These are phyloP conservation scores for Saccharomyces pastorianus DNA, from an alignment of 1,139 yeast genomes.

Conservation along the genomic window DNA sequence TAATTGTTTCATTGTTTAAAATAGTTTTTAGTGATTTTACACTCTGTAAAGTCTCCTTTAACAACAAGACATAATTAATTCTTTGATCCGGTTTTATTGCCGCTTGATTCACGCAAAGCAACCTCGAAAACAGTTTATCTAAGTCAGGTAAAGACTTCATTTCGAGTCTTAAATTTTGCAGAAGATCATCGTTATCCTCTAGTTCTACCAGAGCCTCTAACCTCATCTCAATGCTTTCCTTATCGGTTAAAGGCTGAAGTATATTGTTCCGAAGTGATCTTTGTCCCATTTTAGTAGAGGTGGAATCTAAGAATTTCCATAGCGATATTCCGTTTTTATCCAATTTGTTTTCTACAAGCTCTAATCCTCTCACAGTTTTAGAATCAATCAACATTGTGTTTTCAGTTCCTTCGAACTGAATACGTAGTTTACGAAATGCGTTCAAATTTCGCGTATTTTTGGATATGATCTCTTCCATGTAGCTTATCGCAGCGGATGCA, in stretches of 20 bases:
- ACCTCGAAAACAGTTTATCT: constrained; percentile 32
- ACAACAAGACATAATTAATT: constrained; percentile 35
- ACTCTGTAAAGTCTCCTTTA: constrained; percentile 31
- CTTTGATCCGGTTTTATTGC: constrained; percentile 31
- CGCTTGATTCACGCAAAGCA: constrained; percentile 23
- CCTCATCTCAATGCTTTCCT: constrained; percentile 31
- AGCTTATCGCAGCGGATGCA: constrained; percentile 32
- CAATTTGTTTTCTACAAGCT: constrained; percentile 33
- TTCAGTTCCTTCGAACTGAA: constrained; percentile 36
- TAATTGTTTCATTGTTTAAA: constrained; percentile 15
- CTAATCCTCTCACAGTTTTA: constrained; percentile 33
- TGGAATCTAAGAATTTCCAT: constrained; percentile 33
- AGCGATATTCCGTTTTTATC: constrained; percentile 31
- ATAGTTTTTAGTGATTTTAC: constrained; percentile 8
- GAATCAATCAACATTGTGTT: constrained; percentile 38
- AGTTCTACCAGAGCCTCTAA: constrained; percentile 35
- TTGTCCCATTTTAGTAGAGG: constrained; percentile 41
- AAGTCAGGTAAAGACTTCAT: constrained; percentile 33
- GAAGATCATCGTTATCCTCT: constrained; percentile 14
- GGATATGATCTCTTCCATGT: constrained; percentile 12
- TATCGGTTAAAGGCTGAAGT: constrained; percentile 40
- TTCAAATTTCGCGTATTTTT: constrained; percentile 6
- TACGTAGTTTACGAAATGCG: constrained; percentile 30
- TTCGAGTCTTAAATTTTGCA: constrained; percentile 20
- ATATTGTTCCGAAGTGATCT: constrained; percentile 36